Base-by-base conservation (phyloP, 768 basidiomycete genomes). In the Pleurotus djamor region DNA sequence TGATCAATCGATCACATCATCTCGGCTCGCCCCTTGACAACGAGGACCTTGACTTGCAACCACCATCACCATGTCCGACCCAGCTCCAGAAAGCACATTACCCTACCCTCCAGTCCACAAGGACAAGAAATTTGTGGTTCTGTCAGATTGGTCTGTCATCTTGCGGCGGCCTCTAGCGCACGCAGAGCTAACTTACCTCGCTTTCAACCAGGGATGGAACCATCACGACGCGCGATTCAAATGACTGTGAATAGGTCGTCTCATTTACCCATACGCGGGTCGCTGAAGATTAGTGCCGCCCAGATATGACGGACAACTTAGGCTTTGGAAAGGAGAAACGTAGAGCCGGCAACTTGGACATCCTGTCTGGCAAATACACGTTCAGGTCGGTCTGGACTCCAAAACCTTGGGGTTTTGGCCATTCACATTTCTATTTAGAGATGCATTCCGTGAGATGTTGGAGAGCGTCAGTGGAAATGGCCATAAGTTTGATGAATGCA, bases 211-310 rank as follows among this genome's bases (percentile, higher is more conserved):
- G 91, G 92, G 91, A 94, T 76, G 91, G 91, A 66, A 98, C 95
- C 12, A 96, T 98, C 74, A 96, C 95, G 3, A 94, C 84, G 43
- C 85, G 83, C 67, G 95, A 98, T 70, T 94, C 92, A 5, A 98
- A 98, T 71, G 95, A 97, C 67, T 94, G 91, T 94, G 69, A 62
- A 86, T 65, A 37, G 44, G 35, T 45, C 52, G 41, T 49, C 48
- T 38, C 5, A 55, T n/a, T 28, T 45, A 35, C 52, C 38, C 45
- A 63, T 13, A 28, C 47, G 8, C 52, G 41, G 28, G 14, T 14
- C 14, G 58, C 4, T 37, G 36, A 37, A n/a, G 49, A 36, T 14
- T 47, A 28, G 21, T 34, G 34, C 52, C 48, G 21, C 36, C 36
- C 66, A 94, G 93, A 87, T 71, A 70, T 96, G 77, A 95, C 94